A percentile compares a stretch with the other conserved stretches of the same genome.
Evolutionary conservation across 2,329 filamentous ascomycete genomes (phyloP).

Genomic region (Domatiomyces catenatus): DNA sequence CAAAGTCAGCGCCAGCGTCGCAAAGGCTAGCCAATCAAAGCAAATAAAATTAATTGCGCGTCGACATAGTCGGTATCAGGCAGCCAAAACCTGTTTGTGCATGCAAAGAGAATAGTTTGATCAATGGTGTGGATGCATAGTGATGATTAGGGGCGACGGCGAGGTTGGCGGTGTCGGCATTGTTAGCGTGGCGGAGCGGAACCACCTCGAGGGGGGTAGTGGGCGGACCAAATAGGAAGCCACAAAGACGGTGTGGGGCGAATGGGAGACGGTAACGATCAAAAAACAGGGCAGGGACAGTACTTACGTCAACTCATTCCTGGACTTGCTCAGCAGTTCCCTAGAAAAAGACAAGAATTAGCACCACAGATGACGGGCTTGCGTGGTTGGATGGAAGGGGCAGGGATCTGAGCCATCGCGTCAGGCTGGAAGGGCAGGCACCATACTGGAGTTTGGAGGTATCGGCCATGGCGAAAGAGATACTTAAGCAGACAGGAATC

Average conservation of each 20-base stretch:
- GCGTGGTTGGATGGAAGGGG: constrained; percentile 1
- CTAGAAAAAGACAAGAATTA: constrained; percentile 31
- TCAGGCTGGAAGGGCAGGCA: constrained; percentile 9
- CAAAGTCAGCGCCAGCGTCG: not conserved
- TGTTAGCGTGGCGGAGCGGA: constrained; percentile 15
- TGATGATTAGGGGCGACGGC: constrained; percentile 2
- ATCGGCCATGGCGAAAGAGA: constrained; percentile 40
- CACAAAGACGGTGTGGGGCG: constrained; percentile 4
- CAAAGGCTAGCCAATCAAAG: not conserved
- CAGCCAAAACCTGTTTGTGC: not conserved
- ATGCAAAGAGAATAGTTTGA: not conserved
- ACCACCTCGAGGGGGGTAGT: constrained; percentile 10
- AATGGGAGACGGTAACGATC: constrained; percentile 5
- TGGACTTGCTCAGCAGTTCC: constrained; percentile 77
- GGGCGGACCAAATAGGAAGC: constrained; percentile 7
- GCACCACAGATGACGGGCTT: constrained; percentile 3
- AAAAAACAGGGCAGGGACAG: constrained; percentile 4
- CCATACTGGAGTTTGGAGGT: constrained; percentile 54
- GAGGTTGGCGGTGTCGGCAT: constrained; percentile 1
- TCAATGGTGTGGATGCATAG: not conserved
- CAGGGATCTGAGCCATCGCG: constrained; percentile 12
- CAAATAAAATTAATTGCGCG: not conserved
- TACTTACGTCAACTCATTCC: constrained; percentile 77
- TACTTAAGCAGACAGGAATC: constrained; percentile 14
- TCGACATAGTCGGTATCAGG: not conserved